Evolutionary conservation across 257 asterid species (phyloP).

Genomic region (Striga asiatica): DNA sequence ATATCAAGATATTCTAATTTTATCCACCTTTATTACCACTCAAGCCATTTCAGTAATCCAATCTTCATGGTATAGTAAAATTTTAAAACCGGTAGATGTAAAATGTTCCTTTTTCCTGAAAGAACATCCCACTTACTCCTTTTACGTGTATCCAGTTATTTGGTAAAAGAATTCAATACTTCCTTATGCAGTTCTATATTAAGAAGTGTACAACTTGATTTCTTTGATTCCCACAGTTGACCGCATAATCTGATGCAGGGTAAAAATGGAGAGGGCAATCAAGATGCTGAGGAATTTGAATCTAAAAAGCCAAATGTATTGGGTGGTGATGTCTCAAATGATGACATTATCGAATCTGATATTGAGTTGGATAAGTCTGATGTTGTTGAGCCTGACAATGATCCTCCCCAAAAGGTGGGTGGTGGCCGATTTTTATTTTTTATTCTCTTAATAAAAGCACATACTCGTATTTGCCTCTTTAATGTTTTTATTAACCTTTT

Average conservation of each 20-base stretch:
- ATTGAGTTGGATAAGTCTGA: constrained; percentile 32
- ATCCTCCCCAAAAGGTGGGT: neutral
- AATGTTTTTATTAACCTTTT: neutral
- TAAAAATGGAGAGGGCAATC: constrained; percentile 16
- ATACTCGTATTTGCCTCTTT: no score
- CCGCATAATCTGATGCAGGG: constrained; percentile 33
- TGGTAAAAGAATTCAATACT: neutral
- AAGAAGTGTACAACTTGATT: no score
- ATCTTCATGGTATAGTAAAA: neutral
- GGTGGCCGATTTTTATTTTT: no score
- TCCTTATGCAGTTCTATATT: no score
- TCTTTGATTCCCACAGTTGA: constrained; percentile 1
- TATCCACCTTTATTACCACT: neutral
- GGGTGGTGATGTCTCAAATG: constrained; percentile 23
- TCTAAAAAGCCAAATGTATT: no score
- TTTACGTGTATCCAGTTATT: neutral
- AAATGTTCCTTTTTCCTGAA: neutral
- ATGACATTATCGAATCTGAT: constrained; percentile 62
- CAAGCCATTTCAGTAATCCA: neutral
- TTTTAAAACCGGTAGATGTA: no score
- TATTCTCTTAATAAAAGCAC: no score
- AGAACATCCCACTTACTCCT: neutral
- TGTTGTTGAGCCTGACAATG: neutral
- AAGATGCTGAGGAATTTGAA: no score
- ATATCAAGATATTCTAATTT: neutral